Base-by-base conservation (phyloP, 176 grass and related monocot genomes). In the Elaeis guineensis region DNA sequence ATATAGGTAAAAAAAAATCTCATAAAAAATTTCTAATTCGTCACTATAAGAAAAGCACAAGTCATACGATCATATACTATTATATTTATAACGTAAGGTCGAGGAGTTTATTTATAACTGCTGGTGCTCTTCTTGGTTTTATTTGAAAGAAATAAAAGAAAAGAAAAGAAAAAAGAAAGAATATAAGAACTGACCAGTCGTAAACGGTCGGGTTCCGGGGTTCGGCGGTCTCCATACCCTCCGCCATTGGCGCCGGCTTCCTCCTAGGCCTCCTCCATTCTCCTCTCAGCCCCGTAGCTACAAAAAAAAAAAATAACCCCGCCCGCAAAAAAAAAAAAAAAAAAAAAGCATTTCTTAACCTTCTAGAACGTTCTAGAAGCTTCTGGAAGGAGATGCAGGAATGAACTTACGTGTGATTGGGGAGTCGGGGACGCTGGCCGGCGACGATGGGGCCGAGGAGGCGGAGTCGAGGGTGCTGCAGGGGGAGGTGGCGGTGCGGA, bases 141-240 rank as follows among this genome's bases (percentile, higher is more conserved):
- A 30, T 30, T 35, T 44, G 11, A 44, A 44, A 44, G 11, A 44
- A 44, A 44, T 44, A 0, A 0, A 12, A 3, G 3, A 44, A 14
- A 44, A 12, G 11, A 12, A 35, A 16, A 26, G 5, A 5, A 16
- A 25, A n/a, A n/a, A n/a, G n/a, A n/a, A n/a, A 17, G 8, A 5
- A 26, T 21, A 59, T 14, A 17, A 17, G 21, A 23, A 57, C 52
- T 19, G 57, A 68, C 65, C 65, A 68, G 26, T 68, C 65, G 25
- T 68, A 68, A 26, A 68, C 65, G 52, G 52, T 57, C 5, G 65
- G 65, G 11, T 2, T 19, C 19, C 65, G 54, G 25, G 65, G 65
- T 25, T 20, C 25, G 28, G n/a, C 65, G 14, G 14, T 21, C 17
- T 56, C 28, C 52, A 9, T 44, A 15, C 52, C 65, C 28, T 44